Conservation (phyloP, 2,329 filamentous ascomycete genomes). For the Neofusicoccum sp. region DNA sequence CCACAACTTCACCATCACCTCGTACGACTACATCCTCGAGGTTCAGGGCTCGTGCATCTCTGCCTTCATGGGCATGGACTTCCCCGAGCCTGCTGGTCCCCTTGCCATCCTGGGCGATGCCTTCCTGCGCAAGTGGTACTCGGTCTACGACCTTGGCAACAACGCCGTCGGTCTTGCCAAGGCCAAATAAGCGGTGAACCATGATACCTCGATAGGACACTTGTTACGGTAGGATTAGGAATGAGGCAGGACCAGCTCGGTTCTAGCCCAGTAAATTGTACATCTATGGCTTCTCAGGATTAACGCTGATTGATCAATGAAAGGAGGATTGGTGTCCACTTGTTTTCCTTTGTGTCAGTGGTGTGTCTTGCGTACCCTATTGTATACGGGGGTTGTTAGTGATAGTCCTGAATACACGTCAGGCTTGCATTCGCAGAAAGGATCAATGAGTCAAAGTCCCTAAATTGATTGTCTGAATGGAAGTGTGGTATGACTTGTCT, state of each 20-base stretch:
- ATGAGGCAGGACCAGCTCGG: not conserved
- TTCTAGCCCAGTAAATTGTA: not conserved
- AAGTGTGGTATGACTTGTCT: not conserved
- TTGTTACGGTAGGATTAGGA: not conserved
- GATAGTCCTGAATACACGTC: not conserved
- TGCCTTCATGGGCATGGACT: constrained; percentile 92
- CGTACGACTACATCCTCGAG: constrained; percentile 94
- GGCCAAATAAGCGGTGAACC: constrained; percentile 59
- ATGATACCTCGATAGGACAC: constrained; percentile 7
- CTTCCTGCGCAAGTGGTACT: constrained; percentile 83
- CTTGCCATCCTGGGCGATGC: constrained; percentile 92
- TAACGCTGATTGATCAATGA: not conserved
- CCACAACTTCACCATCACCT: constrained; percentile 85
- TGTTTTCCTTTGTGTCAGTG: not conserved
- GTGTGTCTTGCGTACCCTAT: not conserved
- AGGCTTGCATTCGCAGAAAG: not conserved
- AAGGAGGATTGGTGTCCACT: not conserved
- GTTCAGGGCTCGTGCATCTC: constrained; percentile 95
- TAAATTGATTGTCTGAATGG: not conserved
- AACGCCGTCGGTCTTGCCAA: constrained; percentile 84
- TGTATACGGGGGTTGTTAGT: not conserved
- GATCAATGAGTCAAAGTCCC: not conserved
- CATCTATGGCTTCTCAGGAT: not conserved
- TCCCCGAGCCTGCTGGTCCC: constrained; percentile 80
- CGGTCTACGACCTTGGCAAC: constrained; percentile 92